Evolutionary conservation across 495 filamentous ascomycete genomes (phyloP).

Genomic region (Hyphodiscus hymeniophilus): DNA sequence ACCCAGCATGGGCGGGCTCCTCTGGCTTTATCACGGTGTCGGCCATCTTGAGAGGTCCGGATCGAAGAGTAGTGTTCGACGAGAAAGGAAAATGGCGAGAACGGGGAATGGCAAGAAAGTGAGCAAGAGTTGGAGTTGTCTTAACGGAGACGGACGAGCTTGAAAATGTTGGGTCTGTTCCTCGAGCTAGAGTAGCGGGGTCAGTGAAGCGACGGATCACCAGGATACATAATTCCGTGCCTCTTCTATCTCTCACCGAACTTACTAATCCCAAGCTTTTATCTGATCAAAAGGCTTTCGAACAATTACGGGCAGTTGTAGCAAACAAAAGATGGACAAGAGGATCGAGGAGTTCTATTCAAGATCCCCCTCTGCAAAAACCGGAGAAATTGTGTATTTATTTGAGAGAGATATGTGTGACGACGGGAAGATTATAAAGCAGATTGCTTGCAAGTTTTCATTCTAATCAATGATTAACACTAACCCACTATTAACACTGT

Average conservation of each 20-base stretch:
- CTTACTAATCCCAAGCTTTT: too few relatives aligned
- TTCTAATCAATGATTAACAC: too few relatives aligned
- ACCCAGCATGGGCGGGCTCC: slow-evolving; percentile 55
- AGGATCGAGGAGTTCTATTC: neutral
- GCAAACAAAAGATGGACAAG: too few relatives aligned
- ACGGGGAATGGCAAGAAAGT: too few relatives aligned
- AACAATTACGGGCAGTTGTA: too few relatives aligned
- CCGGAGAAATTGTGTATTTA: neutral
- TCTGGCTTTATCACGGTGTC: slow-evolving; percentile 55
- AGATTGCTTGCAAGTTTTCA: neutral
- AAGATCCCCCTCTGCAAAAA: neutral
- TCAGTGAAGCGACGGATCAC: neutral
- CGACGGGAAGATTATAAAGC: neutral
- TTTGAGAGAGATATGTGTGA: neutral
- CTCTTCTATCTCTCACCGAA: too few relatives aligned
- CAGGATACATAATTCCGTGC: neutral
- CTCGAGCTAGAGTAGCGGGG: neutral
- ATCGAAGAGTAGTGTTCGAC: neutral
- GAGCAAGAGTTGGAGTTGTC: too few relatives aligned
- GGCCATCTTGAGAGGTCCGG: slow-evolving; percentile 41
- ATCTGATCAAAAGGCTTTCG: too few relatives aligned
- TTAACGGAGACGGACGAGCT: too few relatives aligned
- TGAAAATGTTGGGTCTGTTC: neutral
- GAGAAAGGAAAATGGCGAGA: neutral
- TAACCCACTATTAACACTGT: too few relatives aligned